Evolutionary conservation across 1,139 yeast genomes (phyloP).

Genomic region (Yamadazyma triangularis): DNA sequence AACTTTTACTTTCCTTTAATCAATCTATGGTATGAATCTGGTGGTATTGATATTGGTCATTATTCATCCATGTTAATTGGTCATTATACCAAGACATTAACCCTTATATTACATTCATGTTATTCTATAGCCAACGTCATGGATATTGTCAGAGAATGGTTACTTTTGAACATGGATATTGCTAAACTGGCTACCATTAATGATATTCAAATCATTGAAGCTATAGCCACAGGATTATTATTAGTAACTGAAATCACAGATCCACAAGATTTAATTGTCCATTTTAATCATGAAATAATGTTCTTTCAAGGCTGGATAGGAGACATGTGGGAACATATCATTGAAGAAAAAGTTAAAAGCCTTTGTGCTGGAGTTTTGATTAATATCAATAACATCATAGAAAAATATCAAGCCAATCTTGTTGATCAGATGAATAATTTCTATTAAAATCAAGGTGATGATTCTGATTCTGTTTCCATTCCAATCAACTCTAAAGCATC

Average conservation of each 20-base stretch:
- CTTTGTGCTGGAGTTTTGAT: constrained; percentile 50
- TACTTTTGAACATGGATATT: constrained; percentile 33
- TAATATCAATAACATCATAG: constrained; percentile 11
- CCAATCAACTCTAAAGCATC: constrained; percentile 3
- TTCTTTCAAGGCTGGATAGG: constrained; percentile 39
- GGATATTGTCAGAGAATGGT: constrained; percentile 56
- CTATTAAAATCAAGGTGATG: constrained; percentile 4
- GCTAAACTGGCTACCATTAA: constrained; percentile 18
- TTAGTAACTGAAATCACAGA: constrained; percentile 45
- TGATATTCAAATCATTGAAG: constrained; percentile 38
- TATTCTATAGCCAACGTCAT: constrained; percentile 48
- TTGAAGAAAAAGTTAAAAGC: constrained; percentile 42
- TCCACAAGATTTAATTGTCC: constrained; percentile 26
- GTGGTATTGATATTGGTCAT: constrained; percentile 45
- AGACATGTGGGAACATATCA: constrained; percentile 40
- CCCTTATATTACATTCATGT: constrained; percentile 52
- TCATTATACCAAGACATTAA: constrained; percentile 57
- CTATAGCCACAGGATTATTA: constrained; percentile 42
- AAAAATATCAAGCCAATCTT: constrained; percentile 12
- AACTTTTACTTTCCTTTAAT: constrained; percentile 54
- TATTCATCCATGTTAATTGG: constrained; percentile 52
- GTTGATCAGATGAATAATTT: constrained; percentile 12
- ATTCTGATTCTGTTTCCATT: neutral
- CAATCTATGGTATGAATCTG: constrained; percentile 48
- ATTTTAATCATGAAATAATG: constrained; percentile 25